Conservation (phyloP, 2,329 filamentous ascomycete species). For the Blastomyces percursus region DNA sequence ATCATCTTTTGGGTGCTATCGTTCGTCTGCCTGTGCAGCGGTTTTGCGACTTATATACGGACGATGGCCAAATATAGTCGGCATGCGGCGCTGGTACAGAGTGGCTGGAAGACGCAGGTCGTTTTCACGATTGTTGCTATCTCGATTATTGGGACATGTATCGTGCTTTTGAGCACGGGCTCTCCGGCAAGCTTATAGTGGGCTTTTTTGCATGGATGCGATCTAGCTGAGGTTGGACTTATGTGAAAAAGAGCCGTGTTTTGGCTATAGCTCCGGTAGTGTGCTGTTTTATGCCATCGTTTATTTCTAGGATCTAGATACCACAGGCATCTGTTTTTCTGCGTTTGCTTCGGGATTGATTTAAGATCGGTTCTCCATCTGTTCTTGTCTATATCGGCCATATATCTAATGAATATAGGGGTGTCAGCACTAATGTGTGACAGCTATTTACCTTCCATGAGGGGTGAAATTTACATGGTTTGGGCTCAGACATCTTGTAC, state of each 20-base stretch:
- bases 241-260: neutral
- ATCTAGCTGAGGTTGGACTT: neutral
- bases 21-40: slow-evolving; percentile 62
- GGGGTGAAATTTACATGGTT: neutral
- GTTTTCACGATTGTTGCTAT: slow-evolving; percentile 44
- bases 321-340: neutral
- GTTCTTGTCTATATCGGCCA: neutral
- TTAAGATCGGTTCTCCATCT: neutral
- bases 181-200: slow-evolving; percentile 10
- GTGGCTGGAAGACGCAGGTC: slow-evolving; percentile 81
- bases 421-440: neutral
- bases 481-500: neutral
- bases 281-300: neutral
- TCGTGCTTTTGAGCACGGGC: slow-evolving; percentile 35
- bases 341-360: neutral
- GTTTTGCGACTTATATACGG: slow-evolving; percentile 78
- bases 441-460: neutral
- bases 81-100: slow-evolving; percentile 74
- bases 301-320: neutral
- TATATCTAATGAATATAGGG: neutral
- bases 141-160: slow-evolving; percentile 36
- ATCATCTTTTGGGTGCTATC: slow-evolving; percentile 79
- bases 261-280: neutral
- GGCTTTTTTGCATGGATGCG: neutral
- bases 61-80: slow-evolving; percentile 70